Evolutionary conservation across 305 asterid genomes (phyloP).

Genomic region (Lippia alba): DNA sequence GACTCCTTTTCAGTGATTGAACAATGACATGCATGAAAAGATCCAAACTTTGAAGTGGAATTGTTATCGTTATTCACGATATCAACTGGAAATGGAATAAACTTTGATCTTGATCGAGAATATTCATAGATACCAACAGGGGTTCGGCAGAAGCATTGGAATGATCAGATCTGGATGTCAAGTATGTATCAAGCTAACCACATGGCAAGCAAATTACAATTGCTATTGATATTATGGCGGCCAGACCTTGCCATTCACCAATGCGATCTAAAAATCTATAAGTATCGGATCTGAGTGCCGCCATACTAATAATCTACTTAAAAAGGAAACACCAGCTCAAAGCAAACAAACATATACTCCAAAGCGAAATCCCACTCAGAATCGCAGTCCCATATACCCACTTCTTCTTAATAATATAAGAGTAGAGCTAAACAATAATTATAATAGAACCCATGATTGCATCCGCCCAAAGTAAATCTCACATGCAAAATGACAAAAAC

Average conservation of each 20-base stretch:
- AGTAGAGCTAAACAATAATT: no score
- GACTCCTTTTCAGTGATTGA: not conserved
- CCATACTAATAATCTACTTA: not conserved
- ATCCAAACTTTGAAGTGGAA: conserved; percentile 1
- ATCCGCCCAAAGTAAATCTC: not conserved
- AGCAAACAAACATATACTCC: conserved; percentile 1
- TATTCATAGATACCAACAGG: not conserved
- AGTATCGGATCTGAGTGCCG: not conserved
- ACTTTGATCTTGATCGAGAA: not conserved
- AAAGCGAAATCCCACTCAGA: conserved; percentile 1
- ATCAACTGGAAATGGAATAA: not conserved
- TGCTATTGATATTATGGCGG: not conserved
- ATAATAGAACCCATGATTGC: not conserved
- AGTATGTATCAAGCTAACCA: not conserved
- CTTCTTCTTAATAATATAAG: not conserved
- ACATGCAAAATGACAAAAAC: conserved; percentile 14
- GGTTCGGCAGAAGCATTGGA: conserved; percentile 7
- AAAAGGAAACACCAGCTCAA: not conserved
- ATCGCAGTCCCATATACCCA: not conserved
- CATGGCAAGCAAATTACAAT: conserved; percentile 9
- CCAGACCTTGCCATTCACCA: not conserved
- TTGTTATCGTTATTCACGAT: not conserved
- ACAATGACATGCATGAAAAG: not conserved
- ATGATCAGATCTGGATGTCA: conserved; percentile 20
- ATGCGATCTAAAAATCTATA: not conserved